Conservation (phyloP, 805 yeast species). For the Spathaspora passalidarum region DNA sequence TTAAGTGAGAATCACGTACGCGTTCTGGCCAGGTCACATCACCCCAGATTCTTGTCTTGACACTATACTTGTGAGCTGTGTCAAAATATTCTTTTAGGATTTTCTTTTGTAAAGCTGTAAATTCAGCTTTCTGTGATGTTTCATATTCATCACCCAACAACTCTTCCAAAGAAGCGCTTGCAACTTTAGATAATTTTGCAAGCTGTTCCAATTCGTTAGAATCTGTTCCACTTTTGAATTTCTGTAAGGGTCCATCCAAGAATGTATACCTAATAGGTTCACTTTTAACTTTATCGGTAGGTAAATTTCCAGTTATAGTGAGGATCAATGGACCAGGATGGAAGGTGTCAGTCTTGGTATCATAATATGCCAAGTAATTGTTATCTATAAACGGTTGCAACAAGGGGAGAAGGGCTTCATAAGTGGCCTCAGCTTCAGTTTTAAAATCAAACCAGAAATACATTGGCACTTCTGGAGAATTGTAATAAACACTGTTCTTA, state of each 20-base stretch:
- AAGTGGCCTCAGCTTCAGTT: constrained; percentile 49
- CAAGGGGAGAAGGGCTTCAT: constrained; percentile 40
- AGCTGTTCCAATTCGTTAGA: constrained; percentile 21
- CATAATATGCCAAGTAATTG: constrained; percentile 50
- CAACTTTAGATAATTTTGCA: constrained; percentile 31
- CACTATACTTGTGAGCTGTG: constrained; percentile 47
- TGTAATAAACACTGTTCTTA: constrained; percentile 34
- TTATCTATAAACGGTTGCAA: constrained; percentile 46
- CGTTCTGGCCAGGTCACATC: constrained; percentile 63
- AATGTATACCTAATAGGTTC: constrained; percentile 37
- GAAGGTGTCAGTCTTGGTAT: constrained; percentile 28
- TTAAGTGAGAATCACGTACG: constrained; percentile 46
- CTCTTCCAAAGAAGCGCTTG: constrained; percentile 41
- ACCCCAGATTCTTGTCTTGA: constrained; percentile 69
- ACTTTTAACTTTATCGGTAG: constrained; percentile 33
- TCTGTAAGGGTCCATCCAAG: constrained; percentile 50
- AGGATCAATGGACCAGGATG: constrained; percentile 57
- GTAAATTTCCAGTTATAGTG: constrained; percentile 65
- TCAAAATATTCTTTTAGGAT: constrained; percentile 25
- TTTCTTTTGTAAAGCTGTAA: constrained; percentile 29
- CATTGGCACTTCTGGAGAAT: constrained; percentile 49
- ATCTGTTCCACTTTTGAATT: constrained; percentile 20
- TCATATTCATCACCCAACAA: constrained; percentile 21
- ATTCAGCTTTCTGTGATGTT: constrained; percentile 13
- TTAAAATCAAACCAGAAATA: constrained; percentile 66